Base-by-base conservation (phyloP, 805 yeast species). In the Sporopachydermia lactativora region DNA sequence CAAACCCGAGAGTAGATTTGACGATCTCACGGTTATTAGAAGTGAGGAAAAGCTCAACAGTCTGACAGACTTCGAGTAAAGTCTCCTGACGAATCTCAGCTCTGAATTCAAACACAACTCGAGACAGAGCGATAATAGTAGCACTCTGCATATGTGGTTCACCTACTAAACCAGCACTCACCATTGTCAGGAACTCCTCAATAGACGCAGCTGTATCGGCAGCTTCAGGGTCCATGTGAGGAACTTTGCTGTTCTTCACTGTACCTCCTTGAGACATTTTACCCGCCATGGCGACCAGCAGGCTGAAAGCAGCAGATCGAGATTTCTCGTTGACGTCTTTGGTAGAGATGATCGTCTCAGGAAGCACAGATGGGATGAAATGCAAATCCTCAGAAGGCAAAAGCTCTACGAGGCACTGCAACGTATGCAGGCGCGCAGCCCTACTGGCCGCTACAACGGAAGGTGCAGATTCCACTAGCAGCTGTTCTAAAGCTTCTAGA, bases 61-160 rank as follows among this genome's bases (percentile, higher is more conserved):
- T 86, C 6, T 86, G 77, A 17, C 84, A 73, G 36, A 92, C 65
- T 54, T 92, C 97, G 47, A 73, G 55, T 36, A 85, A 62, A 40
- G 77, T 65, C 11, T 74, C 79, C 17, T 63, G 51, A 8, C 76
- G 72, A 45, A 92, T 66, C 31, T 66, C 63, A 41, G 73, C 73
- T 51, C 79, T 79, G 62, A 83, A 94, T 60, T 92, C 96, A 59
- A 77, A 89, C 34, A 92, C 68, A 37, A 89, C 63, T 54, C 96
- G 79, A 37, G 95, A 78, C 41, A 89, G 65, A 0, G 96, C 94
- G 4, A 95, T 86, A 50, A 92, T 77, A 2, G 89, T 77, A n/a
- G 97, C 96, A 52, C 95, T 83, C 19, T 92, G 82, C 96, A 89
- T 89, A 62, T 89, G 95, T 28, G 94, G 89, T 19, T 92, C 73